phyloP scores from a whole-genome alignment of 768 basidiomycete genomes.

The Solioccasus polychromus region DNA sequence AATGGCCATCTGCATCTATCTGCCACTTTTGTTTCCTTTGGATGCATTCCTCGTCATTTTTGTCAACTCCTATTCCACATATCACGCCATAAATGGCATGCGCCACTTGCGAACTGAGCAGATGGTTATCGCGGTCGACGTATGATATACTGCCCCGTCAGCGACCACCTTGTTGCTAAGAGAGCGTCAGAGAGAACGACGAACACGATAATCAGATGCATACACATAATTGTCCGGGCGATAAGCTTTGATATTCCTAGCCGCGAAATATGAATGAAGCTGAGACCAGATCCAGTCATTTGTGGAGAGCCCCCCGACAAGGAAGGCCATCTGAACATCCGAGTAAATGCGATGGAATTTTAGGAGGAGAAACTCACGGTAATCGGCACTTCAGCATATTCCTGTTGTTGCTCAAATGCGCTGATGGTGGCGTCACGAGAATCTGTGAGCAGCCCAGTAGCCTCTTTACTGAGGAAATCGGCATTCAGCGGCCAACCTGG shows the following conservation, averaged over 20 bases:
- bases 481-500: not conserved
- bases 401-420: slow-evolving; percentile 13
- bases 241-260: not conserved
- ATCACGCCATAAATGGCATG: slow-evolving; percentile 8
- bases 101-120: slow-evolving; percentile 2
- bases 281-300: slow-evolving; percentile 9
- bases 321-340: slow-evolving; percentile 7
- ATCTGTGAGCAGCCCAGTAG: slow-evolving; percentile 7
- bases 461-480: slow-evolving; percentile 3
- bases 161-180: slow-evolving; percentile 11
- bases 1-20: slow-evolving; percentile 1
- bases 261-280: slow-evolving; percentile 11
- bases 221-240: slow-evolving; percentile 12
- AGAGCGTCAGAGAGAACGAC: not conserved
- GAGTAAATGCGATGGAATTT: not conserved
- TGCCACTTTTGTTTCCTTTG: slow-evolving; percentile 10
- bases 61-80: slow-evolving; percentile 1
- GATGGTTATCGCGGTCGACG: not conserved
- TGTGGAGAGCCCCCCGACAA: slow-evolving; percentile 9
- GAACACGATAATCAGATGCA: not conserved
- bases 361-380: not conserved
- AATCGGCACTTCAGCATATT: not conserved
- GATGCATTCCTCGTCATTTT: slow-evolving; percentile 1
- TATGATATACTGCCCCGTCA: slow-evolving; percentile 7
- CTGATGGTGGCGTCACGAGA: slow-evolving; percentile 5